Evolutionary conservation across 345 rosid genomes (phyloP).

Genomic region (Psidium guajava): DNA sequence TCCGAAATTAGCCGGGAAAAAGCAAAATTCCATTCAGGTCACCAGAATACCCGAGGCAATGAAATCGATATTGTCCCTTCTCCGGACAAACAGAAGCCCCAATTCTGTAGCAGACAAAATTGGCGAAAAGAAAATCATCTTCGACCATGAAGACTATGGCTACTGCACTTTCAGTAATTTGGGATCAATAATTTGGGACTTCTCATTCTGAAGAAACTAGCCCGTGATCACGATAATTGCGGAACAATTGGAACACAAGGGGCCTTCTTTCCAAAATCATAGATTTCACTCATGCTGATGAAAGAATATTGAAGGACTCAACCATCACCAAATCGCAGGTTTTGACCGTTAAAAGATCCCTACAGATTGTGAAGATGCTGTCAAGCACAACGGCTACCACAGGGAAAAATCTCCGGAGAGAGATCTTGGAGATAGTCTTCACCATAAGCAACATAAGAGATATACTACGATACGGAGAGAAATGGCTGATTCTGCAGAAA

Average conservation of each 20-base stretch:
- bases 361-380: conserved; percentile 45
- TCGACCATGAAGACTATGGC: conserved; percentile 30
- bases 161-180: conserved; percentile 60
- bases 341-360: too few relatives aligned
- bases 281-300: conserved; percentile 36
- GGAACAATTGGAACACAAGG: conserved; percentile 79
- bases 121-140: conserved; percentile 33
- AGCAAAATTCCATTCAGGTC: conserved; percentile 60
- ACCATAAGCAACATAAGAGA: conserved; percentile 58
- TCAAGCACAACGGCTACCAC: conserved; percentile 56
- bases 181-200: conserved; percentile 76
- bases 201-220: conserved; percentile 55
- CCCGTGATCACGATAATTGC: conserved; percentile 71
- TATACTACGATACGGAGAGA: conserved; percentile 35
- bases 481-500: too few relatives aligned
- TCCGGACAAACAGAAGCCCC: conserved; percentile 31
- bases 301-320: too few relatives aligned
- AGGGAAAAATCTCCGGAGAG: conserved; percentile 50
- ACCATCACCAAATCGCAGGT: too few relatives aligned
- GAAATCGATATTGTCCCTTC: conserved; percentile 74
- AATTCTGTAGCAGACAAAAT: conserved; percentile 42
- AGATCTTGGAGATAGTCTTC: conserved; percentile 70
- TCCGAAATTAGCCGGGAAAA: conserved; percentile 54
- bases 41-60: conserved; percentile 70
- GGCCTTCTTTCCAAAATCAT: conserved; percentile 67